Conservation (phyloP, 305 asterid species). For the Plantago coronopus region DNA sequence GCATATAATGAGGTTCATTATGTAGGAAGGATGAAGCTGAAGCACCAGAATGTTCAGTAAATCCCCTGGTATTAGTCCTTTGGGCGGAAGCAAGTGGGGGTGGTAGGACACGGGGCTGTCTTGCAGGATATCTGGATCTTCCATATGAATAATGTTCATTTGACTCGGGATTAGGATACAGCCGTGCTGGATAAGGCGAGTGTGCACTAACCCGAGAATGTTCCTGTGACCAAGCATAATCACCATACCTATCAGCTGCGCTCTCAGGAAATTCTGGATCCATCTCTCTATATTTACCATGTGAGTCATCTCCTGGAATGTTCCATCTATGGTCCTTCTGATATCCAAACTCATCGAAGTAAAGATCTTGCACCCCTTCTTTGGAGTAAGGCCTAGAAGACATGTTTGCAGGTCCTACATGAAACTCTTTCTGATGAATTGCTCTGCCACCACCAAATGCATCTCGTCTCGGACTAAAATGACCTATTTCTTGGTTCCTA, state of each 20-base stretch:
- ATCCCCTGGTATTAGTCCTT: slow-evolving; percentile 47
- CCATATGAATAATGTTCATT: slow-evolving; percentile 68
- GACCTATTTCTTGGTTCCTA: slow-evolving; percentile 55
- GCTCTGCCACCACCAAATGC: slow-evolving; percentile 54
- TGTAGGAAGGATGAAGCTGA: slow-evolving; percentile 49
- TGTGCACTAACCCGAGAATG: slow-evolving; percentile 42
- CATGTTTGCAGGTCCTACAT: slow-evolving; percentile 58
- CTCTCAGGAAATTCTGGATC: slow-evolving; percentile 58
- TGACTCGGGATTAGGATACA: slow-evolving; percentile 57
- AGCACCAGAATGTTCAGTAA: slow-evolving; percentile 42
- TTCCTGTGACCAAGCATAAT: slow-evolving; percentile 67
- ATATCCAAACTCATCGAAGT: slow-evolving; percentile 59
- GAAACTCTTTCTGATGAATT: slow-evolving; percentile 52
- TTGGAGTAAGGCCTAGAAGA: slow-evolving; percentile 48
- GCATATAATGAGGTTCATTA: slow-evolving; percentile 33
- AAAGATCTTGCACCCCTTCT: slow-evolving; percentile 50
- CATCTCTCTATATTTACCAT: slow-evolving; percentile 51
- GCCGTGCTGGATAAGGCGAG: slow-evolving; percentile 54
- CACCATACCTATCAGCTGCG: slow-evolving; percentile 51
- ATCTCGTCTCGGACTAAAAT: slow-evolving; percentile 60
- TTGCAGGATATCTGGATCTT: slow-evolving; percentile 77
- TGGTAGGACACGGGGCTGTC: slow-evolving; percentile 94
- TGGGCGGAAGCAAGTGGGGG: slow-evolving; percentile 73
- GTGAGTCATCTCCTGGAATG: slow-evolving; percentile 51
- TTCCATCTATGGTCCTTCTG: slow-evolving; percentile 69